Conservation (phyloP, 441 rosid species). For the Rhodomyrtus psidioides region DNA sequence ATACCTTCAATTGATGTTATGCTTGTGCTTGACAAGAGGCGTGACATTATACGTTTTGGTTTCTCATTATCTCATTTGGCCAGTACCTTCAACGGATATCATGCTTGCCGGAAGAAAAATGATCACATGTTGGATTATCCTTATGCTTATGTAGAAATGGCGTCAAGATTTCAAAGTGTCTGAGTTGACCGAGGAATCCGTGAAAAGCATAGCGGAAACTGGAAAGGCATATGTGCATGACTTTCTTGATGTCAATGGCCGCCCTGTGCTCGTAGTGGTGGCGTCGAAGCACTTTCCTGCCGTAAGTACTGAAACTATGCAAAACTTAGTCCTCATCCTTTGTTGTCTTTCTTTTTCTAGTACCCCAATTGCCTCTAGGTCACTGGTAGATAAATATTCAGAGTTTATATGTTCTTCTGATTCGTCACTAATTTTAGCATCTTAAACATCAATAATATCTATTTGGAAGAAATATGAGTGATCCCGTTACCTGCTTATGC, state of each 20-base stretch:
- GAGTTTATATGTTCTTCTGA: background rate
- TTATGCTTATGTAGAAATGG: slow-evolving; percentile 53
- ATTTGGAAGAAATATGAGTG: background rate
- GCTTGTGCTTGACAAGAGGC: background rate
- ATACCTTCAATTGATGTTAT: background rate
- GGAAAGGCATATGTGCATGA: slow-evolving; percentile 83
- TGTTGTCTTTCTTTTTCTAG: background rate
- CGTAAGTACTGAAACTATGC: slow-evolving; percentile 32
- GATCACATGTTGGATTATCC: background rate
- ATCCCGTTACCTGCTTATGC: no score
- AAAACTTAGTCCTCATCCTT: background rate
- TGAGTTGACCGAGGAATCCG: slow-evolving; percentile 58
- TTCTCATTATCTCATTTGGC: background rate
- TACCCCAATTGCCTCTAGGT: background rate
- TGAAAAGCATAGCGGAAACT: slow-evolving; percentile 48
- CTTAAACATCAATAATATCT: background rate
- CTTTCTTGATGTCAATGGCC: slow-evolving; percentile 48
- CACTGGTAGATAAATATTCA: background rate
- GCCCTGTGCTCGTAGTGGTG: slow-evolving; percentile 83
- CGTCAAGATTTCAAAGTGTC: slow-evolving; percentile 66
- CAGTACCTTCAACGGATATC: background rate
- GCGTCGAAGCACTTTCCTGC: slow-evolving; percentile 74
- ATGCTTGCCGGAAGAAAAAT: background rate
- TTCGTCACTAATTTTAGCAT: background rate
- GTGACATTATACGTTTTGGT: background rate